Percentiles rank a stretch among this genome's conserved stretches.
These are phyloP conservation scores for Penicillium occitanis DNA, from an alignment of 2,329 filamentous ascomycete species.

Conservation along the genomic window DNA sequence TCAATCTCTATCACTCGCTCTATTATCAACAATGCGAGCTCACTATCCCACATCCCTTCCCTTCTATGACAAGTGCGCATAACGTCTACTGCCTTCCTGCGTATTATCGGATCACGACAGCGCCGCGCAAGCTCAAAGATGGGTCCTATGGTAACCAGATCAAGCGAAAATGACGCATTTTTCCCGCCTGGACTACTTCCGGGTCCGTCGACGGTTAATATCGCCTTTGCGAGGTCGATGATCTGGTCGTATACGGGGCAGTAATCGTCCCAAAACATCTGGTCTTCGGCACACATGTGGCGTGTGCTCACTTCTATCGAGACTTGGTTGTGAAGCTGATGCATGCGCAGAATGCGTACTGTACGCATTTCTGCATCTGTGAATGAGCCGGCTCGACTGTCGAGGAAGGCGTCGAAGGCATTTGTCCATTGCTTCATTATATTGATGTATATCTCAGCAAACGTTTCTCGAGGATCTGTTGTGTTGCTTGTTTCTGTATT, in stretches of 20 bases:
- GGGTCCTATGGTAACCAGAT: constrained; percentile 1
- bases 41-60: constrained; percentile 16
- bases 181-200: neutral
- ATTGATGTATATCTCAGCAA: constrained; percentile 3
- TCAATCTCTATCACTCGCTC: constrained; percentile 13
- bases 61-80: constrained; percentile 11
- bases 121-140: constrained; percentile 14
- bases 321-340: constrained; percentile 9
- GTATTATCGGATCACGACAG: constrained; percentile 12
- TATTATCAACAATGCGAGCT: constrained; percentile 2
- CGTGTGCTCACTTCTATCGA: constrained; percentile 8
- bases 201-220: neutral
- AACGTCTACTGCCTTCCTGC: constrained; percentile 3
- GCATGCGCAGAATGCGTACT: constrained; percentile 12
- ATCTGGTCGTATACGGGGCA: constrained; percentile 5
- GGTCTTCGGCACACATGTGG: neutral
- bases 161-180: neutral
- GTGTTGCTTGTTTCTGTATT: neutral
- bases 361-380: constrained; percentile 11
- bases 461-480: neutral
- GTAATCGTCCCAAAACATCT: constrained; percentile 15
- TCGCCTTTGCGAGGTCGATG: neutral
- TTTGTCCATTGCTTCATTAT: constrained; percentile 10
- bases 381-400: neutral
- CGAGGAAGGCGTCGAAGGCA: constrained; percentile 13